These are phyloP conservation scores for Fusarium euwallaceae DNA, from an alignment of 2,329 filamentous ascomycete genomes.

Conservation along the genomic window DNA sequence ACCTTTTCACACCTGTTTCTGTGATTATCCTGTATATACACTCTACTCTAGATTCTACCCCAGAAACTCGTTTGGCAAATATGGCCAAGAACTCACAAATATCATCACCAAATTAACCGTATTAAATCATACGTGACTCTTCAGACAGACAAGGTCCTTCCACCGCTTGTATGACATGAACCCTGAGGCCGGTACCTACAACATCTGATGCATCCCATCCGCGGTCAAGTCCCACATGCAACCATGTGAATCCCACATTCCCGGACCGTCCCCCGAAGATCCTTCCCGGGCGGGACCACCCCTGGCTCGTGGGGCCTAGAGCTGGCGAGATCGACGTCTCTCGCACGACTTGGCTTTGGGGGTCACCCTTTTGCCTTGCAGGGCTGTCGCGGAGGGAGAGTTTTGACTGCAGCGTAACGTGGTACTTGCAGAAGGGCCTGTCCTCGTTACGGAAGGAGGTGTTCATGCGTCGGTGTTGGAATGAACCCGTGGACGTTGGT, in stretches of 20 bases:
- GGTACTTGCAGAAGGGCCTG: slow-evolving; percentile 35
- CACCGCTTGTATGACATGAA: slow-evolving; percentile 40
- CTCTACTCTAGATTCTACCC: slow-evolving; percentile 45
- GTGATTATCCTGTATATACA: slow-evolving; percentile 1
- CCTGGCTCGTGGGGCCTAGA: slow-evolving; percentile 40
- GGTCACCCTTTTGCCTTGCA: slow-evolving; percentile 4
- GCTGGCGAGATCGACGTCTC: slow-evolving; percentile 37
- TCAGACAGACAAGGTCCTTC: slow-evolving; percentile 58
- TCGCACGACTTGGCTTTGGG: slow-evolving; percentile 45
- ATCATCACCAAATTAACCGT: slow-evolving; percentile 60
- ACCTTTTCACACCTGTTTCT: not conserved
- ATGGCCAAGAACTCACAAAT: slow-evolving; percentile 58
- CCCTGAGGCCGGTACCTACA: slow-evolving; percentile 25
- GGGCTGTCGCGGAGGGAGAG: not conserved
- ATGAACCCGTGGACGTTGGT: slow-evolving; percentile 26
- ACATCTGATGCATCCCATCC: slow-evolving; percentile 4
- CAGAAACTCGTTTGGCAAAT: slow-evolving; percentile 57
- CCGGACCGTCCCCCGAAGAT: slow-evolving; percentile 46
- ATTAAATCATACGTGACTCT: slow-evolving; percentile 55
- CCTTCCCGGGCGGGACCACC: slow-evolving; percentile 42
- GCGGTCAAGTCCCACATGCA: slow-evolving; percentile 9
- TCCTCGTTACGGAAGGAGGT: slow-evolving; percentile 56
- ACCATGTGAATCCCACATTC: slow-evolving; percentile 8
- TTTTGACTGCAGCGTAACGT: slow-evolving; percentile 41
- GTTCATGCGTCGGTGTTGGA: slow-evolving; percentile 44